phyloP scores from a whole-genome alignment of 495 filamentous ascomycete species.

The Cairneyella variabilis region DNA sequence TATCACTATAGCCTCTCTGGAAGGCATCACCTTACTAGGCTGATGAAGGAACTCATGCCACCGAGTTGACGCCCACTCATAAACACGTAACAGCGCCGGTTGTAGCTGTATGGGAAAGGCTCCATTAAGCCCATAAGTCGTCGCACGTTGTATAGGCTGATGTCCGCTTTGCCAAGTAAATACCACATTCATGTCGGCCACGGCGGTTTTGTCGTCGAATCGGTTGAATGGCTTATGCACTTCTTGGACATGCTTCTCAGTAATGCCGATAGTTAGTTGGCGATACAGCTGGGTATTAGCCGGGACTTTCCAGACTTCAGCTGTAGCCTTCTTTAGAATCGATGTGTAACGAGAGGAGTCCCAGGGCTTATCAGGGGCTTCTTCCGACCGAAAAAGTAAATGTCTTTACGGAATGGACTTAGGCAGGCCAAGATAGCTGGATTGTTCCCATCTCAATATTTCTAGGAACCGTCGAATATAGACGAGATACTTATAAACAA shows the following conservation, averaged over 20 bases:
- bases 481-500: conserved; percentile 6
- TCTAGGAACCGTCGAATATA: conserved; percentile 10
- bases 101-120: conserved; percentile 5
- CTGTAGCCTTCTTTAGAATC: background rate
- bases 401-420: too few species aligned
- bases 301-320: background rate
- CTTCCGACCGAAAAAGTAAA: too few species aligned
- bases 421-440: too few species aligned
- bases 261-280: conserved; percentile 6
- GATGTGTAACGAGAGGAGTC: background rate
- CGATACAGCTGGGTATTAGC: background rate
- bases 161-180: conserved; percentile 2
- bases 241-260: conserved; percentile 6
- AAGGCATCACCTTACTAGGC: conserved; percentile 4
- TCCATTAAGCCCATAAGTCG: conserved; percentile 5
- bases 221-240: conserved; percentile 7
- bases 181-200: conserved; percentile 1
- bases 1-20: background rate
- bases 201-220: conserved; percentile 3
- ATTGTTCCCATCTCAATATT: conserved; percentile 4
- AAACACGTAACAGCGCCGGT: background rate
- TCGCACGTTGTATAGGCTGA: background rate
- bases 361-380: conserved; percentile 1
- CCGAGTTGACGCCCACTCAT: conserved; percentile 6
- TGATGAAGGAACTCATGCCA: conserved; percentile 3